phyloP scores from a whole-genome alignment of 192 early-diverging fungal genomes.

The Glomus cerebriforme region DNA sequence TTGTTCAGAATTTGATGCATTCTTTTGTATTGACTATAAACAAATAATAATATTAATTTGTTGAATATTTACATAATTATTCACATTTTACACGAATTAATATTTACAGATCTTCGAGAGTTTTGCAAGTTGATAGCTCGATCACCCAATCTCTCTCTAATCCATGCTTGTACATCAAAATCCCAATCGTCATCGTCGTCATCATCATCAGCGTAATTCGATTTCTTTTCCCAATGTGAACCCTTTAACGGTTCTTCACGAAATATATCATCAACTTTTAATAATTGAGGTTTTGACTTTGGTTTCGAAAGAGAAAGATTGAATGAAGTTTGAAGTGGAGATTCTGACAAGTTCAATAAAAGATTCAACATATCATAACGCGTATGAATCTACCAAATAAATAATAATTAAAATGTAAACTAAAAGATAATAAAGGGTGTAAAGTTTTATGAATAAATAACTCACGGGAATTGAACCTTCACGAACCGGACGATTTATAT shows the following conservation, averaged over 20 bases:
- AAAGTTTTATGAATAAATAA: not conserved
- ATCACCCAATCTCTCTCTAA: slow-evolving; percentile 12
- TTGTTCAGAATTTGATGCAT: not conserved
- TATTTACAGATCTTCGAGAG: not conserved
- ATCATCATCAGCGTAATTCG: not conserved
- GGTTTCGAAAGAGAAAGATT: not conserved
- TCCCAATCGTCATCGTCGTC: slow-evolving; percentile 35
- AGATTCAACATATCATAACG: not conserved
- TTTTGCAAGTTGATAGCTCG: not conserved
- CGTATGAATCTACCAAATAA: not conserved
- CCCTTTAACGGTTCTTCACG: slow-evolving; percentile 41
- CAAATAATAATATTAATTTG: not conserved
- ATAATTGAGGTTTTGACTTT: not conserved
- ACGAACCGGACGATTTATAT: not conserved
- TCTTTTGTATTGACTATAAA: slow-evolving; percentile 1
- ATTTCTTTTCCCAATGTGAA: slow-evolving; percentile 37
- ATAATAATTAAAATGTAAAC: not conserved
- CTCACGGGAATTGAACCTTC: not conserved
- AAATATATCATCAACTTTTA: slow-evolving; percentile 28
- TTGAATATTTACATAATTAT: not conserved
- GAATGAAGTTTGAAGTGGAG: not conserved
- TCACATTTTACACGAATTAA: not conserved
- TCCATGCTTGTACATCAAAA: slow-evolving; percentile 26
- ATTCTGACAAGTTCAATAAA: slow-evolving; percentile 2
- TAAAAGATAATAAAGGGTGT: too few species aligned